Evolutionary conservation across 257 asterid genomes (phyloP).

Genomic region (Cynanchum wilfordii): DNA sequence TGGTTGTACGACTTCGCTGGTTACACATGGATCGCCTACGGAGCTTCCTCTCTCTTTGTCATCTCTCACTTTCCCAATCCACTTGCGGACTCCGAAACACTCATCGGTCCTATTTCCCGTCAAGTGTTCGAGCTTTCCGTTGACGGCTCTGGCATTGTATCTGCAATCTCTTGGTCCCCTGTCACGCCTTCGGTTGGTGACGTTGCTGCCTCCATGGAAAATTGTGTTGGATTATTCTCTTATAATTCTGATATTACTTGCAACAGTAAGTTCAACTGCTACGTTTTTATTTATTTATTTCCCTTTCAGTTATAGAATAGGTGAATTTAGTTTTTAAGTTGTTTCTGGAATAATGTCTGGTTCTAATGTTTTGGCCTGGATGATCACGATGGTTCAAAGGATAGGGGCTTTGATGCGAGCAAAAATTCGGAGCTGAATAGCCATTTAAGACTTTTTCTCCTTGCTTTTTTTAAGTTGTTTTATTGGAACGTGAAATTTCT

Average conservation of each 20-base stretch:
- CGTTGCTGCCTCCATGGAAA: slow-evolving; percentile 65
- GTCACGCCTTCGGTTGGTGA: slow-evolving; percentile 72
- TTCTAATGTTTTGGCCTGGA: background rate
- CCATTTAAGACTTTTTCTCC: background rate
- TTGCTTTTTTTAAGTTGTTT: background rate
- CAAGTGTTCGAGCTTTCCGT: slow-evolving; percentile 77
- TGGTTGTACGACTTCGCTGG: slow-evolving; percentile 69
- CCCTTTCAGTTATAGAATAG: background rate
- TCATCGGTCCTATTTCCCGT: slow-evolving; percentile 60
- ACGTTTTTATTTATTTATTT: background rate
- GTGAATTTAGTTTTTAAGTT: background rate
- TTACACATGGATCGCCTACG: slow-evolving; percentile 91
- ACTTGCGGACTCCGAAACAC: slow-evolving; percentile 49
- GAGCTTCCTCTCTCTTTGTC: slow-evolving; percentile 72
- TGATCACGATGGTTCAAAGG: background rate
- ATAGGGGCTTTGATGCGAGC: background rate
- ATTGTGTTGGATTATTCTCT: slow-evolving; percentile 50
- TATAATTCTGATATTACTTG: slow-evolving; percentile 29
- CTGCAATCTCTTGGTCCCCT: slow-evolving; percentile 82
- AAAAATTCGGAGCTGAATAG: background rate
- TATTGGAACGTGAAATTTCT: background rate
- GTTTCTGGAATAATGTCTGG: background rate
- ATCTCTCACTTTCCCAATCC: slow-evolving; percentile 87
- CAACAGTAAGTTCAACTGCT: slow-evolving; percentile 44
- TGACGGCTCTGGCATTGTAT: slow-evolving; percentile 37